phyloP scores from a whole-genome alignment of 768 basidiomycete genomes.

The Mycena albidolilacea region DNA sequence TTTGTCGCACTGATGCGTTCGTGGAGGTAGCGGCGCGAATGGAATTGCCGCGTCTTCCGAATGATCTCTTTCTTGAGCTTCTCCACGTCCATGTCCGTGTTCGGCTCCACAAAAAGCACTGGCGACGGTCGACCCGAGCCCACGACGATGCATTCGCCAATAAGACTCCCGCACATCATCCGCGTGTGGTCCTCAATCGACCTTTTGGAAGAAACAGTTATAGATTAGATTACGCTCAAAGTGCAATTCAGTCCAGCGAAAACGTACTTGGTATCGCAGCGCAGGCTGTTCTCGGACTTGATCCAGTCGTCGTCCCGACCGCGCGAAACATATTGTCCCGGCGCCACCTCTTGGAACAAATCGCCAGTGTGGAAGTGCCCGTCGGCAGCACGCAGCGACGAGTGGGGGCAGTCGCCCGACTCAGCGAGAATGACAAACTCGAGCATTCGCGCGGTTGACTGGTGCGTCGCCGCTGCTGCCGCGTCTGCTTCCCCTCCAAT shows the following conservation, averaged over 20 bases:
- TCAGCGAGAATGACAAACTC: slow-evolving; percentile 72
- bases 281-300: slow-evolving; percentile 75
- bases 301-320: slow-evolving; percentile 84
- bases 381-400: slow-evolving; percentile 64
- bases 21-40: slow-evolving; percentile 68
- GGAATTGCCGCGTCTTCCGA: slow-evolving; percentile 65
- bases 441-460: slow-evolving; percentile 64
- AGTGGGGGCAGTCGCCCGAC: slow-evolving; percentile 73
- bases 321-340: slow-evolving; percentile 67
- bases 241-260: slow-evolving; percentile 11
- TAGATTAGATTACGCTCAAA: slow-evolving; percentile 31
- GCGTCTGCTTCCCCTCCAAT: slow-evolving; percentile 47
- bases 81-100: slow-evolving; percentile 53
- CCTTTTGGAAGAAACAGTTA: slow-evolving; percentile 44
- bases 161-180: slow-evolving; percentile 61
- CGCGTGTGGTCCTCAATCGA: slow-evolving; percentile 73
- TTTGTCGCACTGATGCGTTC: slow-evolving; percentile 64
- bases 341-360: slow-evolving; percentile 68
- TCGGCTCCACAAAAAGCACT: slow-evolving; percentile 67
- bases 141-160: slow-evolving; percentile 69
- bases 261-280: slow-evolving; percentile 77
- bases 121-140: slow-evolving; percentile 71
- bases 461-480: slow-evolving; percentile 54
- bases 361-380: slow-evolving; percentile 82
- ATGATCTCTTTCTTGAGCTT: slow-evolving; percentile 66